Evolutionary conservation across 352 stramenopile species (phyloP).

Genomic region (Globisporangium megalacanthum): DNA sequence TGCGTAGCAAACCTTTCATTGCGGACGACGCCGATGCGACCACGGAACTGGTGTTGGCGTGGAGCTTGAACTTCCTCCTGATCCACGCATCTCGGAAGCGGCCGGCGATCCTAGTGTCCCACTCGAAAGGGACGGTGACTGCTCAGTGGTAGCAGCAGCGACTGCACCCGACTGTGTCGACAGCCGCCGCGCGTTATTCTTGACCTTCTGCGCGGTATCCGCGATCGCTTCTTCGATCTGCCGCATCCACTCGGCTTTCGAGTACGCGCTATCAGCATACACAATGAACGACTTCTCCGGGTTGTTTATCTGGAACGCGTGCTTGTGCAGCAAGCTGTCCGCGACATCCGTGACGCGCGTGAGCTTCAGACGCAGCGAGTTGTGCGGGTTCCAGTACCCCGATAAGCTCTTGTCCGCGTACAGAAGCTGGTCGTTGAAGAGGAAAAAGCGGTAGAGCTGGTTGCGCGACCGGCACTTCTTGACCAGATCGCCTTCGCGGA

Average conservation of each 20-base stretch:
- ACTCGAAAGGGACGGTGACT: background rate
- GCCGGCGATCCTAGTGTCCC: background rate
- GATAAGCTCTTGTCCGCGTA: conserved; percentile 80
- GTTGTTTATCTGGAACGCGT: conserved; percentile 85
- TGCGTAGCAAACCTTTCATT: conserved; percentile 53
- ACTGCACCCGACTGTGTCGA: conserved; percentile 25
- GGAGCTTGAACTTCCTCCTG: background rate
- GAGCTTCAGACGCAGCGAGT: conserved; percentile 76
- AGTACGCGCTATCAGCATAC: conserved; percentile 51
- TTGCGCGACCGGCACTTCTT: conserved; percentile 92
- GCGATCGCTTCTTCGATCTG: conserved; percentile 68
- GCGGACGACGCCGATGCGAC: conserved; percentile 21
- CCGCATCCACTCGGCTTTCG: conserved; percentile 81
- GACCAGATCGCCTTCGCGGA: conserved; percentile 91
- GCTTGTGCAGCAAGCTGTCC: conserved; percentile 60
- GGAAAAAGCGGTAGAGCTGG: conserved; percentile 83
- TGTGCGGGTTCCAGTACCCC: conserved; percentile 81
- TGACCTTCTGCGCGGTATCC: conserved; percentile 75
- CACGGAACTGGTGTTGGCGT: conserved; percentile 12
- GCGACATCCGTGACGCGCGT: conserved; percentile 75
- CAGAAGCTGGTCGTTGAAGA: conserved; percentile 84
- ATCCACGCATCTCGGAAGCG: background rate
- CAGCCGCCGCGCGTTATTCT: conserved; percentile 56
- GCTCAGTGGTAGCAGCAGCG: background rate
- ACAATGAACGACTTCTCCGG: conserved; percentile 84